Percentiles rank a stretch among this genome's conserved stretches.
Conservation (phyloP, 208 protist genomes). For the Trypanosoma rangeli region DNA sequence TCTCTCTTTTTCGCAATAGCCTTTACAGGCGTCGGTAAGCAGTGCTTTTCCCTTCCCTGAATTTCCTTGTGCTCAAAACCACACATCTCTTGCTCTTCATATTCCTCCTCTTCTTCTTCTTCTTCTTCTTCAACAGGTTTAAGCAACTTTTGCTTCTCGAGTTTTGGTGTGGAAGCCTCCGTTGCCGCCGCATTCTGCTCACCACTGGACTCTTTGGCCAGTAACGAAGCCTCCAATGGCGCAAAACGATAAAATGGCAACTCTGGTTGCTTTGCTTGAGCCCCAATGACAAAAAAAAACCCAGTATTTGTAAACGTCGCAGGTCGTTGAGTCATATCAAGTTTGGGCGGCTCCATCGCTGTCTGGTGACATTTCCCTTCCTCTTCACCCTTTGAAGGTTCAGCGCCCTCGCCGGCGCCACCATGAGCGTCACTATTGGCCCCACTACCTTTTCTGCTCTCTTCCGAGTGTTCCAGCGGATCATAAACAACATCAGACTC, state of each 20-base stretch:
- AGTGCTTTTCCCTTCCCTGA: not conserved
- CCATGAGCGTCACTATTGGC: not conserved
- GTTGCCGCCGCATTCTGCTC: not conserved
- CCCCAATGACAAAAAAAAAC: not conserved
- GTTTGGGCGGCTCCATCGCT: not conserved
- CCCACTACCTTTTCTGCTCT: not conserved
- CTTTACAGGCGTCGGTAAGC: not conserved
- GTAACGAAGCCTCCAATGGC: not conserved
- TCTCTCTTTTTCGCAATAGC: constrained; percentile 6
- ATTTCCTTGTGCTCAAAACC: not conserved
- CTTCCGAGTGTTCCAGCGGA: not conserved
- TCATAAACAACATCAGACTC: not conserved
- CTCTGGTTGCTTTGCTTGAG: not conserved
- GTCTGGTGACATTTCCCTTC: not conserved
- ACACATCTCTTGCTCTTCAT: not conserved
- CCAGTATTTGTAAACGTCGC: not conserved
- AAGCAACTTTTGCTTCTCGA: not conserved
- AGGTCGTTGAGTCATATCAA: not conserved
- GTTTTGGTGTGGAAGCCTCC: not conserved
- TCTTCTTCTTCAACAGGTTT: not conserved
- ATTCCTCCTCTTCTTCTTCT: not conserved
- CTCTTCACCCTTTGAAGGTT: not conserved
- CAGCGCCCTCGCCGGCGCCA: not conserved
- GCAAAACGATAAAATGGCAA: constrained; percentile 23
- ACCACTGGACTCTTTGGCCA: no score